Evolutionary conservation across 2,329 filamentous ascomycete genomes (phyloP), one percentile per base, ranked within the genome.

Genomic region (Stagonosporopsis cucurbitacearum): DNA sequence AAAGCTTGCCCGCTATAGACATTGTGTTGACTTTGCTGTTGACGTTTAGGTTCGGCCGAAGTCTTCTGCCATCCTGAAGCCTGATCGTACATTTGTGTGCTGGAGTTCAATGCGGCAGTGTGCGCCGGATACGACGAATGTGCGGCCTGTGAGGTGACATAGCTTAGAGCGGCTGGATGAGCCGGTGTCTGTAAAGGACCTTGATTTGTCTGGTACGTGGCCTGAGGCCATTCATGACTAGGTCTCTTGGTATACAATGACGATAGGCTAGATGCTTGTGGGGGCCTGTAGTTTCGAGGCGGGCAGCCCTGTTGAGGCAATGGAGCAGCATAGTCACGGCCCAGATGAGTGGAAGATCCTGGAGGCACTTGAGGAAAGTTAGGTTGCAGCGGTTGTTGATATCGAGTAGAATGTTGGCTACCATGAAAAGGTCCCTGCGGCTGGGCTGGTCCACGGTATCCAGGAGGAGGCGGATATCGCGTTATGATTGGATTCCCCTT

Each of bases 401-500:
- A 70, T 40, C 69, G 67, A 39, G 64, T 61, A 50, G 62, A 50
- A 54, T 67, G 67, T 25, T 68, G 65, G 46, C 58, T 62, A 50
- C 62, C 39, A 42, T 63, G 64, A 47, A 69, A 74, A 26, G 67
- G 63, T 17, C 60, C 66, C 48, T 72, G 69, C 40, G 69, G 64
- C 53, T 73, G 73, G 41, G 66, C 65, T 37, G 71, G 72, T 33
- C 71, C 69, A 45, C 68, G 73, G 58, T 81, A 81, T 13, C 78
- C 78, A n/a, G 79, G 79, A 26, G 80, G 80, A 37, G 79, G 80
- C 44, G 80, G 77, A 68, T 81, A 82, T 28, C 77, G 72, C 7
- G 80, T 82, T 57, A 81, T 80, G 61, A 81, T 73, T 6, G 79
- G 78, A 57, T 80, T 79, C 19, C 78, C 74, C 58, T 80, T 81